Percentiles rank a stretch among this genome's conserved stretches.
Conservation (phyloP, 352 stramenopile genomes). For the Pythium dissotocum region DNA sequence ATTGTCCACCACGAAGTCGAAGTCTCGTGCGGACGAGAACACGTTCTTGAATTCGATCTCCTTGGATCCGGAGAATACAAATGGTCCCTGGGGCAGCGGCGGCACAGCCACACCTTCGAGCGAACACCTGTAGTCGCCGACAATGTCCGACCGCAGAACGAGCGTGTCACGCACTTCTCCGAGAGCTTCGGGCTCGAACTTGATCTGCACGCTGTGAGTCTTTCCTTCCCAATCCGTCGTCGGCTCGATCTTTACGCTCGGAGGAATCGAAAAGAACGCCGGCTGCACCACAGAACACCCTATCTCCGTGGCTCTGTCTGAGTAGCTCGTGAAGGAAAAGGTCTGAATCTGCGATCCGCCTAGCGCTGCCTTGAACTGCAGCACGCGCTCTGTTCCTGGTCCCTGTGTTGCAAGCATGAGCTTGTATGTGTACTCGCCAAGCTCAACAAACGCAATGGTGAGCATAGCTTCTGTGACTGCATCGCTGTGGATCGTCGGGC, state of each 20-base stretch:
- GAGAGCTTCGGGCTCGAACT: constrained; percentile 89
- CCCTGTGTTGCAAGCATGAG: constrained; percentile 76
- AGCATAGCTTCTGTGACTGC: constrained; percentile 50
- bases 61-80: constrained; percentile 55
- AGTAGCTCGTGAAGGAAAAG: constrained; percentile 77
- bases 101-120: constrained; percentile 78
- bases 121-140: constrained; percentile 85
- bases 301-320: constrained; percentile 43
- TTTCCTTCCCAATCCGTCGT: constrained; percentile 76
- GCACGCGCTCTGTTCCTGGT: constrained; percentile 57
- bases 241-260: constrained; percentile 49
- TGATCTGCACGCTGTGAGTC: constrained; percentile 56
- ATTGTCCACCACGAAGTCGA: constrained; percentile 82
- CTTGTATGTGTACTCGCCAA: constrained; percentile 90
- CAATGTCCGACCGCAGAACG: constrained; percentile 50
- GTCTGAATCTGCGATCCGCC: constrained; percentile 74
- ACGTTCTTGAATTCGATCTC: constrained; percentile 92
- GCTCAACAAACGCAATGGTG: constrained; percentile 80
- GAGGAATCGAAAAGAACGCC: constrained; percentile 70
- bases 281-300: constrained; percentile 56
- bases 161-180: constrained; percentile 86
- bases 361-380: constrained; percentile 85
- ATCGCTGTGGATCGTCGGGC: constrained; percentile 63
- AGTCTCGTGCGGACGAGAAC: constrained; percentile 74
- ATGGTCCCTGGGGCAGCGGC: constrained; percentile 83